These are phyloP conservation scores for Anisogramma anomala DNA, from an alignment of 2,329 filamentous ascomycete genomes.

Conservation along the genomic window DNA sequence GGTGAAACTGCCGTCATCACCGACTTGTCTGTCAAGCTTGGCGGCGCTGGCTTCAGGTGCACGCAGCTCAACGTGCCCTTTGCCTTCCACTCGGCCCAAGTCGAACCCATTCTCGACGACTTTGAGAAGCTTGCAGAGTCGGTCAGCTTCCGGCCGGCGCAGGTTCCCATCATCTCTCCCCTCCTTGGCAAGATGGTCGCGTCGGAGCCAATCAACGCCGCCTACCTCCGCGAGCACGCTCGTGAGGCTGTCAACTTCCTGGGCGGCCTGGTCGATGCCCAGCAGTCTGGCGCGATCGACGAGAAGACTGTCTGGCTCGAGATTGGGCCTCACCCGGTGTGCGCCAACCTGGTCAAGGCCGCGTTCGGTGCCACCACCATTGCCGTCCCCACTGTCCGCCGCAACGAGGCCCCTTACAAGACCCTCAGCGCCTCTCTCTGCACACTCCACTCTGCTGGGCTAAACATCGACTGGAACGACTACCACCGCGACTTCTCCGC, in stretches of 20 bases:
- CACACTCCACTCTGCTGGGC: constrained; percentile 48
- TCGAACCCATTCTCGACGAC: constrained; percentile 44
- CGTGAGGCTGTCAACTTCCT: constrained; percentile 61
- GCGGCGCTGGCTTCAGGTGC: constrained; percentile 28
- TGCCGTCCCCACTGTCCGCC: constrained; percentile 49
- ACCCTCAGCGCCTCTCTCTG: constrained; percentile 47
- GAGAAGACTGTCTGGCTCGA: constrained; percentile 62
- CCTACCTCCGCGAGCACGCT: constrained; percentile 53
- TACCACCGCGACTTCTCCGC: constrained; percentile 43
- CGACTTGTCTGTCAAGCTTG: constrained; percentile 30
- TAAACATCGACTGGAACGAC: constrained; percentile 59
- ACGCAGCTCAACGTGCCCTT: constrained; percentile 38
- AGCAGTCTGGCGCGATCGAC: constrained; percentile 46
- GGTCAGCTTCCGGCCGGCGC: constrained; percentile 32
- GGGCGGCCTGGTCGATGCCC: constrained; percentile 47
- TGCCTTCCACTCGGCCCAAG: constrained; percentile 43
- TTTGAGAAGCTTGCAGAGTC: constrained; percentile 37
- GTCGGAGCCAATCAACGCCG: constrained; percentile 42
- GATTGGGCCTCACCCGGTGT: constrained; percentile 63
- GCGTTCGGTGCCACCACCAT: constrained; percentile 43
- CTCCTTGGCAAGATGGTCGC: constrained; percentile 51
- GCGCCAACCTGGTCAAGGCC: constrained; percentile 55
- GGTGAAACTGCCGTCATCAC: constrained; percentile 31
- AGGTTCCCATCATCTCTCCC: constrained; percentile 55
- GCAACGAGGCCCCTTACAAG: constrained; percentile 52